Evolutionary conservation across 2,329 filamentous ascomycete genomes (phyloP).

Genomic region (Salinomyces thailandicus): DNA sequence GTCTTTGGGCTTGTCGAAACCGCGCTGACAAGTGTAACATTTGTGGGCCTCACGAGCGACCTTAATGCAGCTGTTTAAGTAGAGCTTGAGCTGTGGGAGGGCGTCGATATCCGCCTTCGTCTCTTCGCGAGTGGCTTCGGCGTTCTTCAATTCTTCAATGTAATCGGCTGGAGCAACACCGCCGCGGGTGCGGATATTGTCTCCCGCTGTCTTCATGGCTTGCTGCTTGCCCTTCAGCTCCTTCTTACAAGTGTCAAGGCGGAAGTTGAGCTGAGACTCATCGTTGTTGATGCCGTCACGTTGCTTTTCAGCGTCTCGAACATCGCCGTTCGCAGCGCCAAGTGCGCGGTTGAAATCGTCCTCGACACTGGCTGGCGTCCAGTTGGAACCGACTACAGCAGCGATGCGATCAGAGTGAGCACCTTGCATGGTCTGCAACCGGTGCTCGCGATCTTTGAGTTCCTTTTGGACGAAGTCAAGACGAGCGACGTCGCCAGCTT

Average conservation of each 20-base stretch:
- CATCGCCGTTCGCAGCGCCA: conserved; percentile 45
- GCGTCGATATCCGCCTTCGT: conserved; percentile 47
- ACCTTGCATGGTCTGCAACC: conserved; percentile 64
- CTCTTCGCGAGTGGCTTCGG: conserved; percentile 35
- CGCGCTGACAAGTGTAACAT: conserved; percentile 66
- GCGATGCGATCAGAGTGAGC: conserved; percentile 65
- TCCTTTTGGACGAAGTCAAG: conserved; percentile 78
- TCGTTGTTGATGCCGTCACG: conserved; percentile 63
- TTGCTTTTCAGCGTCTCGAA: conserved; percentile 56
- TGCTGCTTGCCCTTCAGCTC: conserved; percentile 52
- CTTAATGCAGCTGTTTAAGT: conserved; percentile 18
- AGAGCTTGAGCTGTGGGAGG: conserved; percentile 13
- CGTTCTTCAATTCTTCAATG: conserved; percentile 41
- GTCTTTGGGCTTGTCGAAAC: conserved; percentile 50
- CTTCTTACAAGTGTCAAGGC: conserved; percentile 55
- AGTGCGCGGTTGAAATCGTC: conserved; percentile 55
- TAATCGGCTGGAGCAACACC: conserved; percentile 45
- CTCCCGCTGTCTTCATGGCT: conserved; percentile 45
- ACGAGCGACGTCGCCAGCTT: conserved; percentile 72
- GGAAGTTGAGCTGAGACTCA: conserved; percentile 65
- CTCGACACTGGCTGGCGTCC: conserved; percentile 62
- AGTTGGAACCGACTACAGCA: conserved; percentile 52
- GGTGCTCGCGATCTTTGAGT: conserved; percentile 59
- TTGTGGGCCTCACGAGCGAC: conserved; percentile 52
- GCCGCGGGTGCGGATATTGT: conserved; percentile 39